phyloP scores from a whole-genome alignment of 768 basidiomycete genomes.

The Pleurotus tuoliensis region DNA sequence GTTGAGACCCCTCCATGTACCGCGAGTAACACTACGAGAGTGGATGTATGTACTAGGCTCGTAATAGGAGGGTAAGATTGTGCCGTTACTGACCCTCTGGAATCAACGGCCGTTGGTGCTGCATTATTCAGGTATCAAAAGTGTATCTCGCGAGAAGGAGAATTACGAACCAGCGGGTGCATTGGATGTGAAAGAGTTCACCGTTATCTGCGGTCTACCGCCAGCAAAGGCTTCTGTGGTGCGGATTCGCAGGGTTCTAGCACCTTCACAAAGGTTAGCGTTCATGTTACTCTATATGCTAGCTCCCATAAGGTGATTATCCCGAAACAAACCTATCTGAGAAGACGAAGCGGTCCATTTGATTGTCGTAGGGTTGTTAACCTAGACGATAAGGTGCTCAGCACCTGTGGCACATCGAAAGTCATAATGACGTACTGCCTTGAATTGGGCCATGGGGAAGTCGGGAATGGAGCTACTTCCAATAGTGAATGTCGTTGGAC shows the following conservation, averaged over 20 bases:
- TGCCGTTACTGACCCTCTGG: constrained; percentile 32
- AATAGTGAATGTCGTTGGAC: constrained; percentile 41
- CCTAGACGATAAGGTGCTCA: constrained; percentile 15
- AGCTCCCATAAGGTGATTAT: not conserved
- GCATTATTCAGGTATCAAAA: not conserved
- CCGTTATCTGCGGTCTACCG: constrained; percentile 40
- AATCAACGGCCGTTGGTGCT: constrained; percentile 38
- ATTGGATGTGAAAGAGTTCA: constrained; percentile 40
- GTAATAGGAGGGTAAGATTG: no score
- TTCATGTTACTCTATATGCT: not conserved
- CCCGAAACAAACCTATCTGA: constrained; percentile 29
- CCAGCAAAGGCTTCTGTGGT: constrained; percentile 45
- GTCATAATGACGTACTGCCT: constrained; percentile 21
- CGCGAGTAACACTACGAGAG: constrained; percentile 36
- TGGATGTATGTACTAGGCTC: not conserved
- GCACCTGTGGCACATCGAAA: not conserved
- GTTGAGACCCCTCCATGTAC: constrained; percentile 47
- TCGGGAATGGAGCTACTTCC: constrained; percentile 32
- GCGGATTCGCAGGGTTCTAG: constrained; percentile 40
- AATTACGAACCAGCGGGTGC: constrained; percentile 30
- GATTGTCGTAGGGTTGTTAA: constrained; percentile 42
- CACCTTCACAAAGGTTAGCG: constrained; percentile 23
- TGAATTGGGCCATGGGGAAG: constrained; percentile 54
- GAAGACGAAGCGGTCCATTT: constrained; percentile 37
- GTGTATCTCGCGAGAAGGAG: not conserved